Percentiles rank a stretch among this genome's conserved stretches.
phyloP scores from a whole-genome alignment of 805 yeast species.

The Myxozyma sirexii region DNA sequence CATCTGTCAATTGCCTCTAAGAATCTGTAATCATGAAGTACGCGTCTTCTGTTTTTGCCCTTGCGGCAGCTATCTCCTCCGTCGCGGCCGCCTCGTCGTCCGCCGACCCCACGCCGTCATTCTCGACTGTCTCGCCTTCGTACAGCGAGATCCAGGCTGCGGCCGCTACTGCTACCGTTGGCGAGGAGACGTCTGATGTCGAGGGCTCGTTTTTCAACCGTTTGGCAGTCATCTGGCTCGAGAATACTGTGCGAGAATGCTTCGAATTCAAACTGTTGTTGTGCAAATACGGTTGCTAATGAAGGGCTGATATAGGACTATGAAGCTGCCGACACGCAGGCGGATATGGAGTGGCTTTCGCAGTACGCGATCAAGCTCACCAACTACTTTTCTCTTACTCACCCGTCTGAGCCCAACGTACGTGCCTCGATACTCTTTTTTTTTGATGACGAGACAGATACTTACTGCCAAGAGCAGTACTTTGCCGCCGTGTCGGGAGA shows the following conservation, averaged over 20 bases:
- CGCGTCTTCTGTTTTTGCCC: background rate
- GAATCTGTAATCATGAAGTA: background rate
- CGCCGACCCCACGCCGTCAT: conserved; percentile 38
- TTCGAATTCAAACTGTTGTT: too few species aligned
- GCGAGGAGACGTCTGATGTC: conserved; percentile 44
- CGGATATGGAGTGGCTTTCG: conserved; percentile 49
- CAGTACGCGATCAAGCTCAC: conserved; percentile 50
- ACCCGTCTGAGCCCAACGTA: conserved; percentile 57
- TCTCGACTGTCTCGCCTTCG: conserved; percentile 42
- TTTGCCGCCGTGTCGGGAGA: conserved; percentile 55
- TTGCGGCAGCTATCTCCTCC: conserved; percentile 10
- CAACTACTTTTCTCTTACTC: conserved; percentile 57
- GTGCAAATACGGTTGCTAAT: too few species aligned
- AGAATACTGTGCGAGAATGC: conserved; percentile 46
- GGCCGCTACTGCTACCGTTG: conserved; percentile 41
- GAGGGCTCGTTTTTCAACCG: conserved; percentile 48
- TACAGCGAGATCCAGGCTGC: conserved; percentile 41
- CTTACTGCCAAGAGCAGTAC: conserved; percentile 37
- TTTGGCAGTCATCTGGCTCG: conserved; percentile 52
- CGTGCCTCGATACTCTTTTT: background rate
- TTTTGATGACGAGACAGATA: too few species aligned
- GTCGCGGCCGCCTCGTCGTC: conserved; percentile 30
- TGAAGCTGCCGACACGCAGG: conserved; percentile 53
- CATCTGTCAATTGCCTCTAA: background rate
- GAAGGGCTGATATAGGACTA: too few species aligned